Conservation (phyloP, 371 early-diverging fungal species). For the Zancudomyces culisetae region DNA sequence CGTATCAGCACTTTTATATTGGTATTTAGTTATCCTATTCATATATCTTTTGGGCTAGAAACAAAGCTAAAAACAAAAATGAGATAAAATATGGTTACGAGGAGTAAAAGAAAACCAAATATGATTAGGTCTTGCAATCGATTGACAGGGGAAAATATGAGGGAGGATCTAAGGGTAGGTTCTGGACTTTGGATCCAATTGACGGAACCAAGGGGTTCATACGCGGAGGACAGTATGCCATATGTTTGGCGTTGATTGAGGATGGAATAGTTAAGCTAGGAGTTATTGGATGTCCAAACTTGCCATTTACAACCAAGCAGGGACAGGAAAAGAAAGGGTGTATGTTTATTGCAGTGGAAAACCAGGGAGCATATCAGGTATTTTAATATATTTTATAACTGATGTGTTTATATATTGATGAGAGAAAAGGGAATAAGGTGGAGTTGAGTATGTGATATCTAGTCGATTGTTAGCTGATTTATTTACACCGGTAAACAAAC, state of each 20-base stretch:
- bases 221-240: constrained; percentile 92
- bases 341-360: constrained; percentile 58
- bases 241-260: constrained; percentile 79
- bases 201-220: constrained; percentile 90
- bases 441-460: too few relatives aligned
- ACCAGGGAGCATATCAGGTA: constrained; percentile 79
- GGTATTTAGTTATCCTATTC: too few relatives aligned
- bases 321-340: constrained; percentile 49
- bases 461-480: too few relatives aligned
- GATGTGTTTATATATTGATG: too few relatives aligned
- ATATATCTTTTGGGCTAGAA: too few relatives aligned
- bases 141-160: constrained; percentile 79
- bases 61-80: too few relatives aligned
- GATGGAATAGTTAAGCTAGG: constrained; percentile 79
- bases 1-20: too few relatives aligned
- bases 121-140: constrained; percentile 44
- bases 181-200: constrained; percentile 94
- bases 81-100: too few relatives aligned
- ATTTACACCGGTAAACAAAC: not conserved
- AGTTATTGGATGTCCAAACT: constrained; percentile 88
- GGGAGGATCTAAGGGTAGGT: constrained; percentile 62
- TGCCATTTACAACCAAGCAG: constrained; percentile 41
- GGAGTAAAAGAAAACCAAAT: too few relatives aligned
- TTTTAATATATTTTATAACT: constrained; percentile 36
- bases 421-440: too few relatives aligned